Base-by-base conservation (phyloP, 2,329 filamentous ascomycete genomes). In the Sarocladiaceae sp. region DNA sequence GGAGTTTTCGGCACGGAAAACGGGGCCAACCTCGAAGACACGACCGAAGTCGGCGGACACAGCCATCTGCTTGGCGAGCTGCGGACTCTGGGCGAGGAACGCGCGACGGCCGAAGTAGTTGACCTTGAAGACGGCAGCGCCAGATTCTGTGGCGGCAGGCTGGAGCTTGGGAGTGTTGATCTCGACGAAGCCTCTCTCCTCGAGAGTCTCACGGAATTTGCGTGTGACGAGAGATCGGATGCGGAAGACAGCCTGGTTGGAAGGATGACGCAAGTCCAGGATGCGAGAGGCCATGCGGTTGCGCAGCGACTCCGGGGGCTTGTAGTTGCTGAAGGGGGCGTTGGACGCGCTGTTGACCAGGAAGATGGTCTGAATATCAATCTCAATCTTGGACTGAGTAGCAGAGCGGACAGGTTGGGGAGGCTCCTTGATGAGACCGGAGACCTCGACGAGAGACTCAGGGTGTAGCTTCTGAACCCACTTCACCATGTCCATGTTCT, bases 111-210 rank as follows among this genome's bases (percentile, higher is more conserved):
- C 86, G 66, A 96, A 96, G 67, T 96, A 96, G 58, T 93, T 86
- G 40, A 95, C 80, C 60, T 87, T 82, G 72, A 96, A 96, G 4
- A 96, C 90, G 51, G 88, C 88, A 12, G 90, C 83, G 37, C 90
- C 90, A 37, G 87, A 95, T 63, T 96, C 90, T 1, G 90, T 95
- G 1, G 90, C 90, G 11, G 85, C 83, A 2, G 88, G 87, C 68
- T 95, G 88, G 33, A 96, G 71, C 66, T 95, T 96, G 2, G 90
- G 90, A 0, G 88, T 95, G 60, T 95, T 88, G 48, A 96, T 95
- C 64, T 96, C 90, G 47, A 95, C 83, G 60, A 96, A 96, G 13
- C 81, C 83, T 50, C 83, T 72, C 2, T 75, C 72, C 52, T 91
- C 85, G 1, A 96, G 75, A 2, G 83, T 80, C 9, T 75, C 65